Evolutionary conservation across 176 grass and related monocot species (phyloP).

Genomic region (Musa itinerans): DNA sequence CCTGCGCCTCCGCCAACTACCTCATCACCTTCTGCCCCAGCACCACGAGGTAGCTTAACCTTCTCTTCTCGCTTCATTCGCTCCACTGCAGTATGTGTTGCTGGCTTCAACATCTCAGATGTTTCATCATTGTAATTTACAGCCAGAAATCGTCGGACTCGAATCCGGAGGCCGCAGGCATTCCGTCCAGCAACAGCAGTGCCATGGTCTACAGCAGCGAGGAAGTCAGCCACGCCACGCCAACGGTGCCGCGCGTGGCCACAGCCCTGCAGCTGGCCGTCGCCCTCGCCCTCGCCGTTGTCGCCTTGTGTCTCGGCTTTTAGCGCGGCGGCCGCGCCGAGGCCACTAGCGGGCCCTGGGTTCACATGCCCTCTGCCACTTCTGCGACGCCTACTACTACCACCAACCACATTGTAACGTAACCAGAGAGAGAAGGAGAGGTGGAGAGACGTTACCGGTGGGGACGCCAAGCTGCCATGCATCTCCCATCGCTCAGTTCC

Average conservation of each 20-base stretch:
- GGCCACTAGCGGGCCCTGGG: not conserved
- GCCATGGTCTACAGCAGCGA: not conserved
- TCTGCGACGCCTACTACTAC: not conserved
- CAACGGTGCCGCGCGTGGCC: not conserved
- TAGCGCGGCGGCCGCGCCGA: not conserved
- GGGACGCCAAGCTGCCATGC: not conserved
- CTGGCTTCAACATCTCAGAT: not conserved
- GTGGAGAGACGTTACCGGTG: not conserved
- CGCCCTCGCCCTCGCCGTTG: not conserved
- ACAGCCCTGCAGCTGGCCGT: not conserved
- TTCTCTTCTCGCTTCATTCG: not conserved
- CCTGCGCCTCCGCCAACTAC: conserved; percentile 9
- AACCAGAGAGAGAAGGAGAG: not conserved
- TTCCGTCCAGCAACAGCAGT: not conserved
- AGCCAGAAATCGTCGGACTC: conserved; percentile 7
- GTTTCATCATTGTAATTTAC: not conserved
- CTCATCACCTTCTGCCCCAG: conserved; percentile 13
- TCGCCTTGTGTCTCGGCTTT: not conserved
- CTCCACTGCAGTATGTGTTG: not conserved
- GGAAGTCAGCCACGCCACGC: not conserved
- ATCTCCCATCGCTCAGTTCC: not conserved
- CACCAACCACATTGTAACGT: not conserved
- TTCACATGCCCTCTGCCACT: not conserved
- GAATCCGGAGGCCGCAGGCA: not conserved
- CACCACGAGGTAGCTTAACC: not conserved